These are phyloP conservation scores for Barbatosphaeria neglecta DNA, from an alignment of 495 filamentous ascomycete species.

Conservation along the genomic window DNA sequence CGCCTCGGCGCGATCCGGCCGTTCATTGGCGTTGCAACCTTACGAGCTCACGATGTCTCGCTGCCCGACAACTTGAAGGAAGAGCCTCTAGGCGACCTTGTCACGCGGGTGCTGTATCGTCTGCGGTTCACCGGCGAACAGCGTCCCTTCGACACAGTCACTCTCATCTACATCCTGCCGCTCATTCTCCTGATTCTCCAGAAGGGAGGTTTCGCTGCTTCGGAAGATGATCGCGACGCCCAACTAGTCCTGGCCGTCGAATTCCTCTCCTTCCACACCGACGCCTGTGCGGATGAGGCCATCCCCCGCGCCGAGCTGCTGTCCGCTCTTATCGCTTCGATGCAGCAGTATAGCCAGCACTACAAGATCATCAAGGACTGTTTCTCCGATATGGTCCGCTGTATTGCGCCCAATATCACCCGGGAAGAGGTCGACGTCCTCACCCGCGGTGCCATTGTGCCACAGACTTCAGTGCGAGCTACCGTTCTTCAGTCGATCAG, in stretches of 20 bases:
- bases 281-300: constrained; percentile 53
- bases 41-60: constrained; percentile 64
- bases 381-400: constrained; percentile 69
- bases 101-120: constrained; percentile 83
- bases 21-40: constrained; percentile 79
- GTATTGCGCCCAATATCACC: constrained; percentile 63
- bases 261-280: constrained; percentile 77
- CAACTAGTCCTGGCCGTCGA: constrained; percentile 87
- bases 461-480: constrained; percentile 69
- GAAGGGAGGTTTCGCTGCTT: constrained; percentile 63
- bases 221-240: constrained; percentile 67
- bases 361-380: constrained; percentile 92
- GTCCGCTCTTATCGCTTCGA: constrained; percentile 55
- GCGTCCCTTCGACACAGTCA: constrained; percentile 74
- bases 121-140: constrained; percentile 85
- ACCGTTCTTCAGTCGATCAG: constrained; percentile 83
- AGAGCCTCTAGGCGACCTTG: constrained; percentile 73
- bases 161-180: constrained; percentile 77
- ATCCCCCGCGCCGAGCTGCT: constrained; percentile 69
- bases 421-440: constrained; percentile 58
- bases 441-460: constrained; percentile 60
- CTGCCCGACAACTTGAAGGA: constrained; percentile 58
- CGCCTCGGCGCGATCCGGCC: constrained; percentile 65
- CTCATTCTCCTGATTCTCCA: constrained; percentile 63
- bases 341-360: constrained; percentile 84